Percentiles rank a stretch among this genome's conserved stretches.
Evolutionary conservation across 768 basidiomycete genomes (phyloP).

Genomic region (Serendipita sp.): DNA sequence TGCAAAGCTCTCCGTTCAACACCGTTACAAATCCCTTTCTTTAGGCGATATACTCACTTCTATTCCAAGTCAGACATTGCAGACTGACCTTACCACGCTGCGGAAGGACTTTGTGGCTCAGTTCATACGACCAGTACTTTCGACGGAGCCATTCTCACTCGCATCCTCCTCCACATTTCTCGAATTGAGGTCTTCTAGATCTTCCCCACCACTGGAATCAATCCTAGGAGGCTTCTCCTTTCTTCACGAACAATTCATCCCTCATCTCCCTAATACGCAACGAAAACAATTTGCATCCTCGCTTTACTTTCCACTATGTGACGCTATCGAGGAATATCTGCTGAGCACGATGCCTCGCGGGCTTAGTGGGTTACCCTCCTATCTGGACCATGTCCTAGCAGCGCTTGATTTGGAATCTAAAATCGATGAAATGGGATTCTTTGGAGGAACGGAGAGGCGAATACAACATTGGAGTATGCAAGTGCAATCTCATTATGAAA

Average conservation of each 20-base stretch:
- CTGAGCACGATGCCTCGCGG: constrained; percentile 40
- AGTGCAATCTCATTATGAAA: constrained; percentile 62
- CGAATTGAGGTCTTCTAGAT: constrained; percentile 30
- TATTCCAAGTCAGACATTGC: constrained; percentile 37
- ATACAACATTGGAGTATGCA: constrained; percentile 57
- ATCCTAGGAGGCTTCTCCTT: constrained; percentile 47
- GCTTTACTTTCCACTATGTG: constrained; percentile 44
- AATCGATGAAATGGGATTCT: constrained; percentile 33
- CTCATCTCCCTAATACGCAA: constrained; percentile 35
- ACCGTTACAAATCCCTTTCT: constrained; percentile 34
- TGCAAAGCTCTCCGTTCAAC: constrained; percentile 21
- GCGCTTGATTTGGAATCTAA: constrained; percentile 53
- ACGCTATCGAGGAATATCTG: constrained; percentile 46
- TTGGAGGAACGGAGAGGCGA: constrained; percentile 28
- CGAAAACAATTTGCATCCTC: constrained; percentile 34
- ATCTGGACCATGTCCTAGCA: constrained; percentile 38
- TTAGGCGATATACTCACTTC: constrained; percentile 44
- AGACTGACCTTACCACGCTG: constrained; percentile 40
- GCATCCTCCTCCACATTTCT: constrained; percentile 21
- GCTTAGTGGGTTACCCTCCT: constrained; percentile 41
- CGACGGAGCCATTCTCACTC: constrained; percentile 26
- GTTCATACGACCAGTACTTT: constrained; percentile 44
- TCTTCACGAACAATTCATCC: constrained; percentile 41
- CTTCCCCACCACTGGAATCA: constrained; percentile 38
- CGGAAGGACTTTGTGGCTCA: constrained; percentile 47